Evolutionary conservation across 768 basidiomycete genomes (phyloP).

Genomic region (Rhizopogon sp.): DNA sequence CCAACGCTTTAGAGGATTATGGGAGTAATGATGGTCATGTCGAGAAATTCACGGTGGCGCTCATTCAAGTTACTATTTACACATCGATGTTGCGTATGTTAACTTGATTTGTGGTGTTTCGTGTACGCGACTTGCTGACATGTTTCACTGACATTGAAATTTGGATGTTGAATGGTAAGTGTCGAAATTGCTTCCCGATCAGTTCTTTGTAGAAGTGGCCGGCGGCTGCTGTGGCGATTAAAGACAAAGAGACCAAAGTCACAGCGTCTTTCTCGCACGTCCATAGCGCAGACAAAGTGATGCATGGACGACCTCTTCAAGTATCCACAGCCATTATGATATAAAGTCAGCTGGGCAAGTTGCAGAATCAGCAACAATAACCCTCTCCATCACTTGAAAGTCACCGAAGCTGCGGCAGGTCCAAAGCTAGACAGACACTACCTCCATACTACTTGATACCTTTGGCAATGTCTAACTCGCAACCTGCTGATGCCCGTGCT

Average conservation of each 20-base stretch:
- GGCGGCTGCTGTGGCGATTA: neutral
- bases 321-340: slow-evolving; percentile 11
- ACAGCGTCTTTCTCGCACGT: slow-evolving; percentile 11
- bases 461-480: slow-evolving; percentile 12
- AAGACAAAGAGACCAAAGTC: slow-evolving; percentile 10
- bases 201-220: neutral
- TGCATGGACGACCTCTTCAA: slow-evolving; percentile 6
- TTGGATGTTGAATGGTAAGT: neutral
- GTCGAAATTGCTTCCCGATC: neutral
- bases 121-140: neutral
- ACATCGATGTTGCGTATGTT: neutral
- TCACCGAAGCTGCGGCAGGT: slow-evolving; percentile 8
- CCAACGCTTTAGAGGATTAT: neutral
- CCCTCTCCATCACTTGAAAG: neutral
- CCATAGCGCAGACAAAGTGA: slow-evolving; percentile 6
- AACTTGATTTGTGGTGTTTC: neutral
- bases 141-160: neutral
- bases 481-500: slow-evolving; percentile 31
- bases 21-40: neutral
- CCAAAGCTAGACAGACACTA: neutral
- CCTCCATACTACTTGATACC: neutral
- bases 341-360: slow-evolving; percentile 13
- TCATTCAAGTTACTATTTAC: neutral
- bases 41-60: too few species aligned
- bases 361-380: neutral